phyloP scores from a whole-genome alignment of 2,329 filamentous ascomycete genomes.

The Stromatinia cepivora region DNA sequence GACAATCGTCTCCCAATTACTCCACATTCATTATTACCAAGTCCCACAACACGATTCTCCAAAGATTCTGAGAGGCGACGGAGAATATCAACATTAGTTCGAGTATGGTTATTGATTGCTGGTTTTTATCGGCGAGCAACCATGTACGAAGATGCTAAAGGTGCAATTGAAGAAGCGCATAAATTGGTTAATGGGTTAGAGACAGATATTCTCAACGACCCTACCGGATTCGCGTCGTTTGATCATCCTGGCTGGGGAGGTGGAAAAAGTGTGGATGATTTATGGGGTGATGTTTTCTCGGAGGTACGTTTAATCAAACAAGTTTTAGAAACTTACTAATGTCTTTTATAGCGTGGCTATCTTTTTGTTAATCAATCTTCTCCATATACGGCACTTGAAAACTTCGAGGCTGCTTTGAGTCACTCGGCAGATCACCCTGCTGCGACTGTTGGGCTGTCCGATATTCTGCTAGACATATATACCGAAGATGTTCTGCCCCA shows the following conservation, averaged over 20 bases:
- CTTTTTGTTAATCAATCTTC: constrained; percentile 35
- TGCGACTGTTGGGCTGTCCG: constrained; percentile 79
- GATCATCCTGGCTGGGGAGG: constrained; percentile 73
- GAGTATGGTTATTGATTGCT: constrained; percentile 88
- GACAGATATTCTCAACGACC: constrained; percentile 60
- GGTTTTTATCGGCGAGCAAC: constrained; percentile 82
- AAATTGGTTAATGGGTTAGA: constrained; percentile 74
- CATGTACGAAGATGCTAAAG: constrained; percentile 76
- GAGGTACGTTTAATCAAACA: constrained; percentile 59
- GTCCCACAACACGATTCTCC: constrained; percentile 48
- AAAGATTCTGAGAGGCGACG: constrained; percentile 54
- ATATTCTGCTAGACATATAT: constrained; percentile 85
- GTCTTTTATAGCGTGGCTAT: constrained; percentile 37
- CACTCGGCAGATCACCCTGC: constrained; percentile 77
- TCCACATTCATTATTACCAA: constrained; percentile 30
- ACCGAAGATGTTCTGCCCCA: constrained; percentile 64
- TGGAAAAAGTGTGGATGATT: constrained; percentile 76
- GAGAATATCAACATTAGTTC: constrained; percentile 60
- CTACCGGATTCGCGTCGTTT: constrained; percentile 62
- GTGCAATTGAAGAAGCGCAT: constrained; percentile 77
- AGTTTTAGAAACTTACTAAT: constrained; percentile 36
- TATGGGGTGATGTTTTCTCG: constrained; percentile 80
- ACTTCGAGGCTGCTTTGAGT: constrained; percentile 81
- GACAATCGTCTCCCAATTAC: constrained; percentile 30
- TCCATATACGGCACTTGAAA: constrained; percentile 68